Percentiles rank a stretch among this genome's conserved stretches.
phyloP scores from a whole-genome alignment of 2,329 filamentous ascomycete species.

The Phoma sp. region DNA sequence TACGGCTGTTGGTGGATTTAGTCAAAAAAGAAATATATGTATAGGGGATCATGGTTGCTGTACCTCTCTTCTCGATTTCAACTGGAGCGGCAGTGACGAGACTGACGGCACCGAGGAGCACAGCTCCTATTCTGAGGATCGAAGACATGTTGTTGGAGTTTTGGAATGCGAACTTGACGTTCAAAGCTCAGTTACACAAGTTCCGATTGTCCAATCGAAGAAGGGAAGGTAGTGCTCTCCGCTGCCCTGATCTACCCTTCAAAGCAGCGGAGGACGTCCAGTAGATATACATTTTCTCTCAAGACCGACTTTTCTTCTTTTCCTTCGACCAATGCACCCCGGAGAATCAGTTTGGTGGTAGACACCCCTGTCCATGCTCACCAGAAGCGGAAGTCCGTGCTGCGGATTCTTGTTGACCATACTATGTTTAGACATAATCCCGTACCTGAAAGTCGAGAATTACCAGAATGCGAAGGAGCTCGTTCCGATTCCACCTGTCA shows the following conservation, averaged over 20 bases:
- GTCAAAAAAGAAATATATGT: background rate
- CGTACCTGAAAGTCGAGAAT: slow-evolving; percentile 11
- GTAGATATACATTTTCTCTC: slow-evolving; percentile 8
- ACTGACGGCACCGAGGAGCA: slow-evolving; percentile 28
- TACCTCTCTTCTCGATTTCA: slow-evolving; percentile 39
- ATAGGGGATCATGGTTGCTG: background rate
- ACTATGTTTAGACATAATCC: slow-evolving; percentile 14
- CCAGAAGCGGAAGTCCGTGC: slow-evolving; percentile 14
- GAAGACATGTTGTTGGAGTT: slow-evolving; percentile 21
- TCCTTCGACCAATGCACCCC: slow-evolving; percentile 1
- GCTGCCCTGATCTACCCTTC: slow-evolving; percentile 1
- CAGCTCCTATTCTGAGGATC: slow-evolving; percentile 23
- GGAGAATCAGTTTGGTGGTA: slow-evolving; percentile 6
- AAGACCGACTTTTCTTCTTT: slow-evolving; percentile 3
- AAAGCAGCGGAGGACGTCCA: slow-evolving; percentile 2
- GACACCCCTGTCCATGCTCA: slow-evolving; percentile 9
- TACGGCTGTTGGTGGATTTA: slow-evolving; percentile 37
- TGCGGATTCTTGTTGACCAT: slow-evolving; percentile 4
- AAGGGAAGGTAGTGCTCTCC: background rate
- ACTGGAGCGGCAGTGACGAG: slow-evolving; percentile 35
- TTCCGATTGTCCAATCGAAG: background rate
- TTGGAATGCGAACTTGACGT: background rate
- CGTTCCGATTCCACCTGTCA: slow-evolving; percentile 1
- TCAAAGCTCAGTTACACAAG: background rate
- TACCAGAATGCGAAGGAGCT: slow-evolving; percentile 3